These are phyloP conservation scores for Misopates orontium DNA, from an alignment of 257 asterid genomes.

Conservation along the genomic window DNA sequence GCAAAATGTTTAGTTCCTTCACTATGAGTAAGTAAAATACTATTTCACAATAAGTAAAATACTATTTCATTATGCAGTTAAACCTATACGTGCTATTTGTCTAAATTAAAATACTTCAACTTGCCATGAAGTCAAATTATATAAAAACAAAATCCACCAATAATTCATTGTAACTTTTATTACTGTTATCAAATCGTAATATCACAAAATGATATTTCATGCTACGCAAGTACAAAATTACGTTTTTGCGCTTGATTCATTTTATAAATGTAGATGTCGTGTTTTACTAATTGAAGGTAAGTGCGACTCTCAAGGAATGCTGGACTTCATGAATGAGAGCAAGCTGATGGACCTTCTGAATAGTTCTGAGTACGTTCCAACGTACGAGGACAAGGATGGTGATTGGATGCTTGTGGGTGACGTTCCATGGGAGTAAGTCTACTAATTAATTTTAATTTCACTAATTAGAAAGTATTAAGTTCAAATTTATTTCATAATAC, in stretches of 20 bases:
- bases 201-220: no score
- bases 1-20: slow-evolving; percentile 73
- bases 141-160: no score
- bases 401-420: slow-evolving; percentile 91
- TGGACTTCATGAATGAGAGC: slow-evolving; percentile 77
- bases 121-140: no score
- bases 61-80: no score
- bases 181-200: no score
- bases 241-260: no score
- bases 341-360: slow-evolving; percentile 68
- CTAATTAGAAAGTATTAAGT: neutral
- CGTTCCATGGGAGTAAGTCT: slow-evolving; percentile 82
- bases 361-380: slow-evolving; percentile 72
- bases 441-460: neutral
- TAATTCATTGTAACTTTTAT: no score
- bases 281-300: slow-evolving; percentile 43
- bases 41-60: no score
- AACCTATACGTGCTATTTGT: no score
- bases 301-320: slow-evolving; percentile 63
- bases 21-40: slow-evolving; percentile 44
- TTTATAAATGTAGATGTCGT: no score
- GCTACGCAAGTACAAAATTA: no score
- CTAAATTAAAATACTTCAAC: no score
- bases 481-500: slow-evolving; percentile 14
- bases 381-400: slow-evolving; percentile 82